Percentiles rank a stretch among this genome's conserved stretches.
Evolutionary conservation across 202 grass and related monocot species (phyloP).

Genomic region (Setaria viridis): DNA sequence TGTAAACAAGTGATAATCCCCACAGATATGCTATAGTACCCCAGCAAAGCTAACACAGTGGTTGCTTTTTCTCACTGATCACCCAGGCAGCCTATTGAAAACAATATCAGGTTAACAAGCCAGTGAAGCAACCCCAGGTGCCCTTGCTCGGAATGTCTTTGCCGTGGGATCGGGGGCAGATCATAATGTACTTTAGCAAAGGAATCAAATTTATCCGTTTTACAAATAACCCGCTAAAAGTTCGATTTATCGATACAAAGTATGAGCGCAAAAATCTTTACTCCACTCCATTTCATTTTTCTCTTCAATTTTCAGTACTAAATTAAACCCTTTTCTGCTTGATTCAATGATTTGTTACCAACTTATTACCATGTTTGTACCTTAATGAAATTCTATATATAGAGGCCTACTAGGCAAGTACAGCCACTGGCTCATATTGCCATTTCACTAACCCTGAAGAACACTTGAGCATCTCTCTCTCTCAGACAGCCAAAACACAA

Average conservation of each 20-base stretch:
- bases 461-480: background rate
- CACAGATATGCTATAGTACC: conserved; percentile 12
- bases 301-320: background rate
- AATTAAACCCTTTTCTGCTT: background rate
- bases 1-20: background rate
- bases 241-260: background rate
- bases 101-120: conserved; percentile 28
- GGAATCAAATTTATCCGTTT: background rate
- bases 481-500: conserved; percentile 1
- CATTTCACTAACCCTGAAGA: background rate
- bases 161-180: conserved; percentile 15
- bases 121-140: conserved; percentile 15
- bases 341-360: background rate
- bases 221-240: background rate
- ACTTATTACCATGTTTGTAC: background rate
- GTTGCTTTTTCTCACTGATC: conserved; percentile 20
- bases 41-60: conserved; percentile 30
- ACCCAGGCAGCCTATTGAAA: background rate
- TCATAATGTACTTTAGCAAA: background rate
- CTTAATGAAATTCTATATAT: conserved; percentile 41
- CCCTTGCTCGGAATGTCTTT: conserved; percentile 31
- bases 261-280: background rate
- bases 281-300: background rate
- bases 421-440: background rate
- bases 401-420: conserved; percentile 13